Base-by-base conservation (phyloP, 108 stramenopile genomes). In the Mayamaea pseudoterrestris region DNA sequence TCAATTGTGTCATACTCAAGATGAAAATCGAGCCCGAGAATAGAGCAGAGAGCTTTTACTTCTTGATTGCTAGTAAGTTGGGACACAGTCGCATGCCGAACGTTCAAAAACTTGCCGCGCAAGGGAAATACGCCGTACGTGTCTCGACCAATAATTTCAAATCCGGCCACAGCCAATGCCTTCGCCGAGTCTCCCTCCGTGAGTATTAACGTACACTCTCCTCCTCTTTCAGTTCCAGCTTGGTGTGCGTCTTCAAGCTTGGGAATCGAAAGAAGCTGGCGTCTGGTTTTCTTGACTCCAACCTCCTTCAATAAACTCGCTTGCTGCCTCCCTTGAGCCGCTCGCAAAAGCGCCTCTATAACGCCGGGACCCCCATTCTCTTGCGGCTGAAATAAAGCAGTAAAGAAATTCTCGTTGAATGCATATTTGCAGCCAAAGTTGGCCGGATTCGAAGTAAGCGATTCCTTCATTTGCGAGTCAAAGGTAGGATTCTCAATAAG, bases 111-210 rank as follows among this genome's bases (percentile, higher is more conserved):
- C 66, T 98, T 99, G 13, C 98, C 98, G n/a, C 92, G 80, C 1
- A 99, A 73, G 0, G 98, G 98, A 66, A 98, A 99, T 2, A 99
- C 96, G 5, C 98, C 98, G 66, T 85, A 96, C 9, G 66, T 35
- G 37, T 95, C 90, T 11, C 98, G 62, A 6, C 98, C 96, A 27
- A 99, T 86, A n/a, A 97, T 82, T 50, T 92, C 83, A 16, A 99
- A 66, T 7, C 96, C 98, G 16, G 83, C 77, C 0, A 99, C 89
- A 14, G 98, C 98, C 22, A 98, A 53, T 17, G 98, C 90, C 63
- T 98, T 99, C 27, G 98, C 98, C 25, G 93, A 95, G 61, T 99
- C 98, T 45, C 98, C 98, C 76, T 99, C 98, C 0, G 98, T 99
- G 24, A 99, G 58, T 37, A 99, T 98, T 16, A 99, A 68, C 4